Conservation (phyloP, 805 yeast species). For the Barnettozyma sucrosica region DNA sequence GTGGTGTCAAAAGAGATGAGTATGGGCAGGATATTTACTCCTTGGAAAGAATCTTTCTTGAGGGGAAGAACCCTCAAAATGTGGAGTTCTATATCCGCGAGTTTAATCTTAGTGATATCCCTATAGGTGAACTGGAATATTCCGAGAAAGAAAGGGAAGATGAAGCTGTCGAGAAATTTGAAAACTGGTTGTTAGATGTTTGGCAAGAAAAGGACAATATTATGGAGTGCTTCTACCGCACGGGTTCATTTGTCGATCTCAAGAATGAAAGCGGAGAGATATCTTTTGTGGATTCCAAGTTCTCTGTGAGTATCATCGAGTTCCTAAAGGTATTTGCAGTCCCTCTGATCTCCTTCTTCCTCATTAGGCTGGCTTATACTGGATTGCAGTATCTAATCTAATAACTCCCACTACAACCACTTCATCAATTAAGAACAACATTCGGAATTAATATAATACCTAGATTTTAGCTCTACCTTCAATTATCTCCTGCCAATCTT, state of each 20-base stretch:
- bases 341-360: conserved; percentile 24
- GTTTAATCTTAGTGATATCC: conserved; percentile 55
- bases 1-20: conserved; percentile 55
- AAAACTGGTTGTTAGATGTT: conserved; percentile 62
- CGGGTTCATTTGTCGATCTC: conserved; percentile 45
- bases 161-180: conserved; percentile 43
- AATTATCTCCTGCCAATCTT: conserved; percentile 45
- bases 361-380: conserved; percentile 12
- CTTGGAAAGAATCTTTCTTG: conserved; percentile 53
- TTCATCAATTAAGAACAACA: background rate
- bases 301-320: conserved; percentile 23
- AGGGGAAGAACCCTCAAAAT: conserved; percentile 64
- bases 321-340: conserved; percentile 29
- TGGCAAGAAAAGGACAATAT: conserved; percentile 79
- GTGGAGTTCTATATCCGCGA: conserved; percentile 64
- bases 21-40: conserved; percentile 78
- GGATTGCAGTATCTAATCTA: background rate
- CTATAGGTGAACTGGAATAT: conserved; percentile 45
- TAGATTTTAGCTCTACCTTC: conserved; percentile 18
- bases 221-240: conserved; percentile 53
- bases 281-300: conserved; percentile 13
- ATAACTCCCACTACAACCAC: background rate
- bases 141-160: conserved; percentile 38
- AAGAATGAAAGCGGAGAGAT: conserved; percentile 15
- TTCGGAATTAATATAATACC: too few species aligned